Percentiles rank a stretch among this genome's conserved stretches.
Conservation (phyloP, 2,329 filamentous ascomycete species). For the Cercospora citrullina region DNA sequence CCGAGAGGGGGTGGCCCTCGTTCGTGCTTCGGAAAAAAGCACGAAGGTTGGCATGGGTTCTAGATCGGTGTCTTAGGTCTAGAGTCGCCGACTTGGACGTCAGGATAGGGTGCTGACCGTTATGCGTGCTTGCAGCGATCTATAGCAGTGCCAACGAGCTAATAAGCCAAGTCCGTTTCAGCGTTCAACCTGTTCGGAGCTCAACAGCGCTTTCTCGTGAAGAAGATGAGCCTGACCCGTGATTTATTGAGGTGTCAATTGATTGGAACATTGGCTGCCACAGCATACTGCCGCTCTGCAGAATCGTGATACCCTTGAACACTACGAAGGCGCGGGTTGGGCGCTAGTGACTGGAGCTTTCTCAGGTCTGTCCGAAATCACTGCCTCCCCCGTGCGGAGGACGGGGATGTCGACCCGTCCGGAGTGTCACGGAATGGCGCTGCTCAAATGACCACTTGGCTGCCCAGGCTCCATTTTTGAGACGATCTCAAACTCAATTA, state of each 20-base stretch:
- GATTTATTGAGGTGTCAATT: not conserved
- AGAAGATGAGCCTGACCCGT: not conserved
- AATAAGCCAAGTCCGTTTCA: not conserved
- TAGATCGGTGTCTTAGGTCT: not conserved
- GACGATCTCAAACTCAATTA: slow-evolving; percentile 3
- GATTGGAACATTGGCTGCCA: not conserved
- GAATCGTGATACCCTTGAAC: not conserved
- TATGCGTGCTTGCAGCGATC: slow-evolving; percentile 12
- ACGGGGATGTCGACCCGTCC: not conserved
- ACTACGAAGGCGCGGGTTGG: not conserved
- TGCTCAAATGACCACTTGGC: slow-evolving; percentile 1
- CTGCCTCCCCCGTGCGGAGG: not conserved
- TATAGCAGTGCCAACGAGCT: slow-evolving; percentile 1
- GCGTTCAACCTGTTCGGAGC: not conserved
- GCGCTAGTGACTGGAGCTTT: not conserved
- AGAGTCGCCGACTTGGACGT: slow-evolving; percentile 15
- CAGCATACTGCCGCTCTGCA: not conserved
- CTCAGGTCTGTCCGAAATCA: not conserved
- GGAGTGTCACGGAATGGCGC: slow-evolving; percentile 2
- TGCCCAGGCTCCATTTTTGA: slow-evolving; percentile 1
- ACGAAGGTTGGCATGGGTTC: not conserved
- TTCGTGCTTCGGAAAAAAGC: not conserved
- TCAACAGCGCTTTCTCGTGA: not conserved
- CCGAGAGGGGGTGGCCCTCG: not conserved
- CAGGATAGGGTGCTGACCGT: slow-evolving; percentile 25